Base-by-base conservation (phyloP, 2,329 filamentous ascomycete genomes). In the Clarireedia sp. region DNA sequence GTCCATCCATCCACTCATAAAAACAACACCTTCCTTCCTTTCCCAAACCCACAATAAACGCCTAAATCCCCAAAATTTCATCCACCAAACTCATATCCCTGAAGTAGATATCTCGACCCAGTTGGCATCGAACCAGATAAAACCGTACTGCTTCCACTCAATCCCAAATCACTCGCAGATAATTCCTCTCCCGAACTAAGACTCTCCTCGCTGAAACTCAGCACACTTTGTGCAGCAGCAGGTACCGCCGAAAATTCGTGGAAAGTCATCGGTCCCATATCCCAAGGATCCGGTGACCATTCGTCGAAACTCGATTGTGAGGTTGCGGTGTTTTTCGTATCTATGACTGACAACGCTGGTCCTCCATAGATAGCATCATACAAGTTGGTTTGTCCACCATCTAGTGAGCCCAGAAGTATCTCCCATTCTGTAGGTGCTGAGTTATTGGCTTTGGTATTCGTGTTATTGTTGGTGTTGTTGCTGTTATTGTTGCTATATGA, bases 331-430 rank as follows among this genome's bases (percentile, higher is more conserved):
- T 66, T 41, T 19, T 19, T 53, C 1, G 26, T 21, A 12, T 26
- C 60, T 17, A 60, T 24, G 12, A 67, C 47, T 21, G 57, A 61
- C 3, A 64, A 59, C 74, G 70, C 46, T 75, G 76, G 77, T 0
- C 86, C 86, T 38, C 87, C 87, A 62, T 90, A 90, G 54, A 90
- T 89, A 41, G 85, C 85, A 66, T 90, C 86, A 69, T 89, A 94
- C n/a, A 95, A 86, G 66, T 92, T 95, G 53, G 85, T 82, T 61
- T 86, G 80, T 0, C 89, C 89, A 37, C 84, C 84, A 63, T 95
- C 90, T 68, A 95, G 83, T 21, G 85, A 86, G 3, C 86, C 85
- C 2, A 95, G 77, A 0, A 95, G 77, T 1, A 85, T 82, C 69
- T 95, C 90, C 90, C 90, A 95, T 63, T 94, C 89, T 0, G 82